phyloP scores from a whole-genome alignment of 768 basidiomycete genomes.

The Gloeophyllum trabeum region DNA sequence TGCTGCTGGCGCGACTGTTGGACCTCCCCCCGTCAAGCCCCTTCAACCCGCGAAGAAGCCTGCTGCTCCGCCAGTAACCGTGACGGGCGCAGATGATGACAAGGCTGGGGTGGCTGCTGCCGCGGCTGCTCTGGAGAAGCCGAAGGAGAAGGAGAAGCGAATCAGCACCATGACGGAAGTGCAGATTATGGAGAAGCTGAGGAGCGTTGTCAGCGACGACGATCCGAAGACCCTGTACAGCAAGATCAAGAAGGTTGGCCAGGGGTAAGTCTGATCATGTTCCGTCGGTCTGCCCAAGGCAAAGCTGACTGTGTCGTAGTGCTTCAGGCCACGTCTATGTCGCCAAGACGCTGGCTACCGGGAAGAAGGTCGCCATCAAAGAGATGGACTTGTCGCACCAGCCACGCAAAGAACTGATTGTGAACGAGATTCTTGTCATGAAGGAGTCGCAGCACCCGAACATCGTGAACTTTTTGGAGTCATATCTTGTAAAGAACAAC shows the following conservation, averaged over 20 bases:
- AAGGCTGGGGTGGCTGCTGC: slow-evolving; percentile 55
- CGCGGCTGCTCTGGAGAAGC: slow-evolving; percentile 52
- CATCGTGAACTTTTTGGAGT: slow-evolving; percentile 91
- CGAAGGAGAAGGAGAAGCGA: slow-evolving; percentile 67
- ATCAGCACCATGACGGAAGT: slow-evolving; percentile 96
- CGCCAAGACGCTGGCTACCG: slow-evolving; percentile 77
- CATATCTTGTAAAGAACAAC: slow-evolving; percentile 78
- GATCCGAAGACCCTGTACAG: slow-evolving; percentile 88
- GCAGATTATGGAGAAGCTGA: slow-evolving; percentile 96
- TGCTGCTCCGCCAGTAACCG: slow-evolving; percentile 9
- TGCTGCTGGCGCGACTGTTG: slow-evolving; percentile 36
- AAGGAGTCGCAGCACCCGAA: slow-evolving; percentile 96
- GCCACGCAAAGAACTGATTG: slow-evolving; percentile 93
- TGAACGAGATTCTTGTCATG: slow-evolving; percentile 98
- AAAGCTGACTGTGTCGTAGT: slow-evolving; percentile 26
- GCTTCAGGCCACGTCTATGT: slow-evolving; percentile 98
- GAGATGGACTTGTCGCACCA: slow-evolving; percentile 96
- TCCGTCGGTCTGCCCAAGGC: neutral
- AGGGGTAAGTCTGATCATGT: slow-evolving; percentile 58
- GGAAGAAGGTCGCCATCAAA: slow-evolving; percentile 92
- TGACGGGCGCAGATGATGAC: slow-evolving; percentile 25
- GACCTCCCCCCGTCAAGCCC: slow-evolving; percentile 60
- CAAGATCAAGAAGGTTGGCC: slow-evolving; percentile 98
- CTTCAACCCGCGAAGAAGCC: slow-evolving; percentile 66
- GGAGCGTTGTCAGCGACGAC: slow-evolving; percentile 74